A percentile compares a stretch with the other conserved stretches of the same genome.
phyloP scores from a whole-genome alignment of 2,329 filamentous ascomycete genomes.

The Madurella fahalii region DNA sequence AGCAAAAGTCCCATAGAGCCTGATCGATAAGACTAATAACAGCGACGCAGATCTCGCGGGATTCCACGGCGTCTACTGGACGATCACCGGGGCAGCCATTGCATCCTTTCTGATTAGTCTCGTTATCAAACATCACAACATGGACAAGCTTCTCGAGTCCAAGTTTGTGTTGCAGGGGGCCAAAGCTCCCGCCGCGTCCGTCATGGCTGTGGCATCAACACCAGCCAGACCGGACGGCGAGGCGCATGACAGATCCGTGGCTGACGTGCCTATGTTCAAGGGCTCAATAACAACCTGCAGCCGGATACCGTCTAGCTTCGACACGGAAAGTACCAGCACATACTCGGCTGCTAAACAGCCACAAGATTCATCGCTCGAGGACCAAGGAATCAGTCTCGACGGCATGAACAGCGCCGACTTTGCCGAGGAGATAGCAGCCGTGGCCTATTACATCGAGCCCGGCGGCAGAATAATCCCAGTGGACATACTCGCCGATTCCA shows the following conservation, averaged over 20 bases:
- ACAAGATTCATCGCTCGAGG: neutral
- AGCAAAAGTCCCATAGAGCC: neutral
- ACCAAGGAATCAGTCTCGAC: neutral
- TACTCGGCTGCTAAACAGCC: neutral
- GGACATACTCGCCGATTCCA: conserved; percentile 6
- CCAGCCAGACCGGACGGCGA: neutral
- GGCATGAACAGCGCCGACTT: neutral
- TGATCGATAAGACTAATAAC: neutral
- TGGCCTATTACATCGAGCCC: conserved; percentile 21
- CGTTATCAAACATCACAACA: conserved; percentile 23
- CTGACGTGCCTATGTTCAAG: neutral
- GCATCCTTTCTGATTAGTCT: conserved; percentile 21
- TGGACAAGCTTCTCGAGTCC: conserved; percentile 27
- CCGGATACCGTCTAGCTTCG: neutral
- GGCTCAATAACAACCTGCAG: neutral
- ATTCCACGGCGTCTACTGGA: conserved; percentile 29
- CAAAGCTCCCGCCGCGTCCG: neutral
- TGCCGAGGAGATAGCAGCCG: neutral
- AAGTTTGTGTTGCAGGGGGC: conserved; percentile 24
- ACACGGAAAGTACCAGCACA: conserved; percentile 7
- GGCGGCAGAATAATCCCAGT: conserved; percentile 16
- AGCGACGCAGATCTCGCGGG: conserved; percentile 18
- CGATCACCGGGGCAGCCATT: conserved; percentile 21
- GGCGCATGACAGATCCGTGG: neutral
- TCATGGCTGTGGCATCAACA: neutral